Base-by-base conservation (phyloP, 2,329 filamentous ascomycete species). In the Aspergillus sp. region DNA sequence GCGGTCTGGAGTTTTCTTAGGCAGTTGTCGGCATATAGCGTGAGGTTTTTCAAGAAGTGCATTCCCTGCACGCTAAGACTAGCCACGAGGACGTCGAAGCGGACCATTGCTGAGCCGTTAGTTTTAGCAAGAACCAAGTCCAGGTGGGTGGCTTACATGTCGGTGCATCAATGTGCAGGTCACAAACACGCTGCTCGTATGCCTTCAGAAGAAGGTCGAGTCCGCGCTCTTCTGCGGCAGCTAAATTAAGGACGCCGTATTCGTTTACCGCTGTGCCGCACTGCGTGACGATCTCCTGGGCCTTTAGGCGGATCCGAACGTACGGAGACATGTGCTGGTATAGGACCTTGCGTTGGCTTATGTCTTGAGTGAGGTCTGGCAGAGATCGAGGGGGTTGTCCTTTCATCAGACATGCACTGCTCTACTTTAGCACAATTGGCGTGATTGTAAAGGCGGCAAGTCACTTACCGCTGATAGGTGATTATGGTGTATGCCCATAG, bases 401-500 rank as follows among this genome's bases (percentile, higher is more conserved):
- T 58, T 77, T 78, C 15, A 62, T 66, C 24, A 72, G 55, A 43
- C 74, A 77, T 3, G 72, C 64, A 12, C 76, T 78, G 45, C 7
- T 23, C 12, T 17, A 6, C 8, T n/a, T 54, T 14, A 55, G 55
- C n/a, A 2, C 14, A 9, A 3, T 11, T 4, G 35, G 14, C 31
- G 4, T 15, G 3, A 9, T 4, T 14, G 44, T 31, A 11, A 1
- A 4, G 23, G 7, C 8, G 8, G 23, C 24, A 11, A 4, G 21
- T 4, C 55, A 11, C 66, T 50, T 62, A 77, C 75, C 70, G 66
- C 57, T 78, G 73, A 57, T 78, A 77, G 1, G 72, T 67, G 39
- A 77, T 65, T 7, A 77, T 65, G 51, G 73, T 73, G 55, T 75
- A 73, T 4, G 73, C 73, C 76, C 76, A 77, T 0, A 77, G 64